phyloP scores from a whole-genome alignment of 768 basidiomycete species.

The Psilocybe cubensis region DNA sequence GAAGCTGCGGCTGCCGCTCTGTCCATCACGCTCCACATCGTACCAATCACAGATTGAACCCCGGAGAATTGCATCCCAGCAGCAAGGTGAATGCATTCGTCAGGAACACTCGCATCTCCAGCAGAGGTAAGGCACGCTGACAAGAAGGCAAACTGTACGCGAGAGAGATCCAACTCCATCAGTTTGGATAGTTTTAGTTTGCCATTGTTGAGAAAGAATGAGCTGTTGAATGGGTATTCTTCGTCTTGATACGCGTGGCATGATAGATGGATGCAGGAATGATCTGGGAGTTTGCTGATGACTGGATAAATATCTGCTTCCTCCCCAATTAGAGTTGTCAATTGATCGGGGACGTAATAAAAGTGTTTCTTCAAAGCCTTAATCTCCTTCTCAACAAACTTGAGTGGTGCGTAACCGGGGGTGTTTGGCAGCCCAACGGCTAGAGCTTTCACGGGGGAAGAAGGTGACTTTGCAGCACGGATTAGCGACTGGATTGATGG shows the following conservation, averaged over 20 bases:
- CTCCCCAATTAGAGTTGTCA: neutral
- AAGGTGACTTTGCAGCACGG: neutral
- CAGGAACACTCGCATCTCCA: neutral
- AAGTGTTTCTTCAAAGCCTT: neutral
- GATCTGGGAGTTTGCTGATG: neutral
- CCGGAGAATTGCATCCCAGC: conserved; percentile 9
- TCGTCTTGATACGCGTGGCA: conserved; percentile 4
- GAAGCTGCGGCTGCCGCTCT: neutral
- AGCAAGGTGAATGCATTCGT: conserved; percentile 7
- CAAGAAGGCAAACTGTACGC: conserved; percentile 2
- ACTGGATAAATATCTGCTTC: conserved; percentile 1
- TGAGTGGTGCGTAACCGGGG: neutral
- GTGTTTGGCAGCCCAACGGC: conserved; percentile 4
- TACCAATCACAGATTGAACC: neutral
- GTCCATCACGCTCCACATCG: conserved; percentile 2
- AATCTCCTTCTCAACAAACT: conserved; percentile 2
- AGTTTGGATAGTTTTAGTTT: conserved; percentile 3
- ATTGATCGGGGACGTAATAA: neutral
- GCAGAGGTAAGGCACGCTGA: conserved; percentile 5
- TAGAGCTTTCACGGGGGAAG: neutral
- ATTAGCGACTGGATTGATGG: conserved; percentile 6
- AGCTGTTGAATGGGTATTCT: conserved; percentile 6
- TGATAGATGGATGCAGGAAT: neutral
- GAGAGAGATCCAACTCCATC: conserved; percentile 1
- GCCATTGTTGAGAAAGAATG: conserved; percentile 1